phyloP scores from a whole-genome alignment of 2,329 filamentous ascomycete genomes.

The Fusarium duplospermum region DNA sequence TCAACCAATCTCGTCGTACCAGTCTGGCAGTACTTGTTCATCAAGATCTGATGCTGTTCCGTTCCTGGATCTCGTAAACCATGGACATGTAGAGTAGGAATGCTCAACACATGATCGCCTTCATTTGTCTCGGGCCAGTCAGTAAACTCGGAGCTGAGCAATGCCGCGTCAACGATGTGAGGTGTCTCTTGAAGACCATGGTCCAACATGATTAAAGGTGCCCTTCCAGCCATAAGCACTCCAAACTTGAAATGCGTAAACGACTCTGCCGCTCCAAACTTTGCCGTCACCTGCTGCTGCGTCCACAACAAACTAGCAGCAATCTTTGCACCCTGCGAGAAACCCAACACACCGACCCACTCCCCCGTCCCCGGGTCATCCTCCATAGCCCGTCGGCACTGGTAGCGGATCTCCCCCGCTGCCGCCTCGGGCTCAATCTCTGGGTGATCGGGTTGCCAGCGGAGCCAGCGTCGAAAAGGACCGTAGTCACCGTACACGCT shows the following conservation, averaged over 20 bases:
- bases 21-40: conserved; percentile 69
- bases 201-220: conserved; percentile 48
- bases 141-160: conserved; percentile 39
- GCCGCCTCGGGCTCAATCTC: conserved; percentile 60
- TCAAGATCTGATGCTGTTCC: conserved; percentile 60
- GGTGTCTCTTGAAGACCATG: conserved; percentile 66
- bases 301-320: conserved; percentile 68
- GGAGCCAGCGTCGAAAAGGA: conserved; percentile 73
- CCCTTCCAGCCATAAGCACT: conserved; percentile 51
- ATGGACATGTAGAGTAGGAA: conserved; percentile 53
- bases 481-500: conserved; percentile 73
- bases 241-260: conserved; percentile 49
- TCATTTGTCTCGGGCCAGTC: conserved; percentile 62
- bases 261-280: conserved; percentile 44
- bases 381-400: conserved; percentile 61
- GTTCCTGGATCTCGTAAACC: conserved; percentile 72
- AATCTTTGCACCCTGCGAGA: conserved; percentile 75
- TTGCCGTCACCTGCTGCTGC: conserved; percentile 67
- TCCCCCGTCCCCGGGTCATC: conserved; percentile 65
- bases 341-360: conserved; percentile 72
- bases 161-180: conserved; percentile 40
- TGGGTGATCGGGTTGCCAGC: conserved; percentile 70
- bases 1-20: conserved; percentile 69
- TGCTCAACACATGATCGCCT: conserved; percentile 46
- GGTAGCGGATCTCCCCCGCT: conserved; percentile 53